These are phyloP conservation scores for Fusarium guadeloupense DNA, from an alignment of 2,329 filamentous ascomycete genomes.

Conservation along the genomic window DNA sequence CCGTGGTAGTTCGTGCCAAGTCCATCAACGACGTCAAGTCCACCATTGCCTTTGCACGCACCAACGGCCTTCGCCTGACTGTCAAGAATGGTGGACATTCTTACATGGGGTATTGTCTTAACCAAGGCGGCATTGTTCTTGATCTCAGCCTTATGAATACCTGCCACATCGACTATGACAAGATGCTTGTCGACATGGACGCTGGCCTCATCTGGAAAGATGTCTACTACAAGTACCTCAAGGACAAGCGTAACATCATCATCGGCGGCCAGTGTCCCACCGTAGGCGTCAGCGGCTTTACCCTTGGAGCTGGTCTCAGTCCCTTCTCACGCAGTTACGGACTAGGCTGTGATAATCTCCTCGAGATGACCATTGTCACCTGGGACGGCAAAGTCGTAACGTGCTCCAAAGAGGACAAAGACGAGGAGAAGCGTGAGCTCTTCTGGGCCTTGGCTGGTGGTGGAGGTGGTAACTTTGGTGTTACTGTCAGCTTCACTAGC, in stretches of 20 bases:
- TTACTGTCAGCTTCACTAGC: background rate
- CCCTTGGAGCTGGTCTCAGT: conserved; percentile 1
- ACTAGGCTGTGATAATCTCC: conserved; percentile 2
- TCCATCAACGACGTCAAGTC: background rate
- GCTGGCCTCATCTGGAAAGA: background rate
- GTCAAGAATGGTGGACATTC: conserved; percentile 1
- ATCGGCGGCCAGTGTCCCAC: background rate
- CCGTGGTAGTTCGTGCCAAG: background rate
- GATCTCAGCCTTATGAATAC: conserved; percentile 1
- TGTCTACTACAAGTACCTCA: conserved; percentile 3
- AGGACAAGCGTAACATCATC: conserved; percentile 9
- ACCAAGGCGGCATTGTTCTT: conserved; percentile 1
- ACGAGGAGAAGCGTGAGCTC: background rate
- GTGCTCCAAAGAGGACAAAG: background rate
- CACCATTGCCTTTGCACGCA: background rate
- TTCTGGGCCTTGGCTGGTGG: conserved; percentile 13
- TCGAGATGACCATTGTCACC: conserved; percentile 1
- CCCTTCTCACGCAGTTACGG: conserved; percentile 9
- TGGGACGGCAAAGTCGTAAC: background rate
- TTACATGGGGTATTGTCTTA: conserved; percentile 10
- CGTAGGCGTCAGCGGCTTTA: conserved; percentile 8
- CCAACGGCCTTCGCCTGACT: background rate
- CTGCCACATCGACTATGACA: background rate
- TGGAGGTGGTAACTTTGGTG: conserved; percentile 5
- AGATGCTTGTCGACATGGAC: conserved; percentile 1